Evolutionary conservation across 2,329 filamentous ascomycete species (phyloP).

Genomic region (Talaromyces funiculosus): DNA sequence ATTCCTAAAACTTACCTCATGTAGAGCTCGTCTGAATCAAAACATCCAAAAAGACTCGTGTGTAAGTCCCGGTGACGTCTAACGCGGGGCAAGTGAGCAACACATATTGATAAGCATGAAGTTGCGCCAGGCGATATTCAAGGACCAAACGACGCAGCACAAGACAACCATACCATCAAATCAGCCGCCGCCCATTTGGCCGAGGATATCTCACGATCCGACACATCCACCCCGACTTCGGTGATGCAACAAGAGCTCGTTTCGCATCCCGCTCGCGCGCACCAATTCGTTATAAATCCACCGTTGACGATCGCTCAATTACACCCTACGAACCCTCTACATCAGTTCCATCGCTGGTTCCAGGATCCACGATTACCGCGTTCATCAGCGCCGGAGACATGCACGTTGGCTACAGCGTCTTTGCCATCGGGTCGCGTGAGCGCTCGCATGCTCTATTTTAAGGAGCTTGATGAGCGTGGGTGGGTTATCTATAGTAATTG

Average conservation of each 20-base stretch:
- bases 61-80: conserved; percentile 24
- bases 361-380: conserved; percentile 57
- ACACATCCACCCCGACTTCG: conserved; percentile 33
- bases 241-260: conserved; percentile 30
- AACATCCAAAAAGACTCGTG: conserved; percentile 38
- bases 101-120: conserved; percentile 16
- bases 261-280: conserved; percentile 35
- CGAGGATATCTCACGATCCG: conserved; percentile 21
- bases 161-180: conserved; percentile 4
- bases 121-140: conserved; percentile 41
- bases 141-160: conserved; percentile 15
- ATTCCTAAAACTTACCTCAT: not conserved
- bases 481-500: conserved; percentile 96
- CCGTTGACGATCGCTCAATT: conserved; percentile 38
- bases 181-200: conserved; percentile 6
- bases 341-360: conserved; percentile 91
- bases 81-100: not conserved
- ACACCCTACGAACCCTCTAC: conserved; percentile 54
- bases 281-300: conserved; percentile 40
- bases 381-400: conserved; percentile 77
- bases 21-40: not conserved
- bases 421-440: conserved; percentile 80
- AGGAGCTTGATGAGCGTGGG: conserved; percentile 76
- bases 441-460: conserved; percentile 85
- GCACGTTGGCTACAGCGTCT: conserved; percentile 75